Evolutionary conservation across 345 rosid genomes (phyloP), one percentile per base, ranked within the genome.

Genomic region (Melaleuca alternifolia): DNA sequence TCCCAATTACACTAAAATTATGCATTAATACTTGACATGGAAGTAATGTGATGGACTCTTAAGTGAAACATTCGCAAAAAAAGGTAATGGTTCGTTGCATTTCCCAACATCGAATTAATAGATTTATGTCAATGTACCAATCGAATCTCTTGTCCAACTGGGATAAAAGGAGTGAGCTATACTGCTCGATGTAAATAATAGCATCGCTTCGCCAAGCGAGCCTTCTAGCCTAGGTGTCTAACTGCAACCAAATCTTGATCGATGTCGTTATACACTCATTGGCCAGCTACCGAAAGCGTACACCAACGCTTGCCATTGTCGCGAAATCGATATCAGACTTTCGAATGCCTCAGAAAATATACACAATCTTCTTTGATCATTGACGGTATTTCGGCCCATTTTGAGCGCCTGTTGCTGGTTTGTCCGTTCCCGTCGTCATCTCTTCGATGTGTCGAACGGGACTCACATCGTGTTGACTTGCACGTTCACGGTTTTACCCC

Each of bases 271-370:
- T 65, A 2, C 4, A 8, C 46, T 65, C 77, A 16, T 65, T 65
- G 23, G 46, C 16, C 1, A 12, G 0, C 16, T n/a, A 13, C 1
- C 30, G 2, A 3, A 61, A 6, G 13, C 0, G 1, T 0, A 1
- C 10, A 7, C 23, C 15, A 7, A 7, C 44, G 8, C 77, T 62
- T 7, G 30, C 5, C 1, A 1, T 0, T 14, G 4, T 28, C 13
- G 23, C 56, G 8, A 53, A 53, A 18, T 53, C 8, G 56, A 20
- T 23, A 18, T 2, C 10, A 1, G n/a, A 6, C 56, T 18, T 53
- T 53, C 56, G 18, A 53, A 53, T 18, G 56, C 18, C 16, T 1
- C 54, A 15, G 6, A 15, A 15, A 15, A 15, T 41, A 52, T 6
- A 16, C 54, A 6, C 7, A 52, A 6, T 6, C 8, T 53, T 53